Evolutionary conservation across 805 yeast species (phyloP), one percentile per base, ranked within the genome.

Genomic region (Nematodospora valgi): DNA sequence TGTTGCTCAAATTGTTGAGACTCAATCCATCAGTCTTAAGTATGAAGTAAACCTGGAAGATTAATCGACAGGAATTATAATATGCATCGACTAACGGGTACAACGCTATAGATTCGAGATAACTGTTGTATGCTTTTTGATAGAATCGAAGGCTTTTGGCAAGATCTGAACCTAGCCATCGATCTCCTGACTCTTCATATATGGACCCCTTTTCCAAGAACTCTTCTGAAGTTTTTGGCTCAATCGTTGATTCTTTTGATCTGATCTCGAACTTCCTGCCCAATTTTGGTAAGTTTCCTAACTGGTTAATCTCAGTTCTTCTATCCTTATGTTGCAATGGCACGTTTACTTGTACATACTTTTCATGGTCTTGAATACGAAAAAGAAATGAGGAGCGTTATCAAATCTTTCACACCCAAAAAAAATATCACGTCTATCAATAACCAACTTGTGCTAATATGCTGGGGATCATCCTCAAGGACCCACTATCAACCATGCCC

Each of bases 111-210:
- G 78, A 69, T 22, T 46, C 45, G 3, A 41, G 35, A 46, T 81
- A 82, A 27, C 53, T 45, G 8, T 49, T 52, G 41, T 64, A 73
- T 0, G 87, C 82, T 33, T 70, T 59, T 44, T 79, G 80, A 51
- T 80, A 82, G 44, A 81, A 81, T 25, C 89, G 53, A 9, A 82
- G 53, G 0, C 80, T 74, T 44, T 83, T 82, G 8, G 82, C 59
- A 5, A 80, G 51, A 46, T 82, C 89, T 0, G 86, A 76, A 1
- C 76, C 64, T 5, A 76, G 52, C 87, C 88, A 83, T 30, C 89
- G 54, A 48, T 82, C 89, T 0, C 86, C 91, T n/a, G 76, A 70
- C 39, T 82, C 89, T 49, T 82, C 91, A 37, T 76, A 78, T 8
- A 62, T 62, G 1, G 79, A 65, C 1, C 79, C 91, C 33, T 59